Evolutionary conservation across 352 stramenopile genomes (phyloP).

Genomic region (Globisporangium heterothallicum): DNA sequence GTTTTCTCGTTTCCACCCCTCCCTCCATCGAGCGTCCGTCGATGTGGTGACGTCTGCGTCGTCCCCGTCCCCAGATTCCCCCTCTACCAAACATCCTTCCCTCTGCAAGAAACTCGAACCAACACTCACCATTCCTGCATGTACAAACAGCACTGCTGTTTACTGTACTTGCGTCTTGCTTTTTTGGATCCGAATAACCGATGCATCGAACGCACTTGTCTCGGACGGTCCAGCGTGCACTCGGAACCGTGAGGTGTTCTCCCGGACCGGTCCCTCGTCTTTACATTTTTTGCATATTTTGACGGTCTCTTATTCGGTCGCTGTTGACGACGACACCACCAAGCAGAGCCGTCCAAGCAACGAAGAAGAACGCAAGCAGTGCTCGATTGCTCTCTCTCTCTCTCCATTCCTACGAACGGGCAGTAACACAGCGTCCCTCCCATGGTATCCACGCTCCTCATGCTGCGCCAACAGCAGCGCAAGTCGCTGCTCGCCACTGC

Average conservation of each 20-base stretch:
- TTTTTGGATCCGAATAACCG: too few species aligned
- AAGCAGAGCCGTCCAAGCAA: conserved; percentile 1
- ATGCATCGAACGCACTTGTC: too few species aligned
- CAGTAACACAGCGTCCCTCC: too few species aligned
- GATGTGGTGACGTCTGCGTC: background rate
- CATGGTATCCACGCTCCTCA: background rate
- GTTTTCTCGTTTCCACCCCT: background rate
- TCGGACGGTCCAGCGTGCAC: too few species aligned
- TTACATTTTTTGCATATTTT: too few species aligned
- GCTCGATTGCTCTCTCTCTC: background rate
- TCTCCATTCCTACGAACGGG: too few species aligned
- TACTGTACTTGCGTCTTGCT: too few species aligned
- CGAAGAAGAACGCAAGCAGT: conserved; percentile 2
- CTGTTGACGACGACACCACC: conserved; percentile 4
- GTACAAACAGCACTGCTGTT: too few species aligned
- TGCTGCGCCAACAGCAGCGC: conserved; percentile 7
- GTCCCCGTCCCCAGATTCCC: background rate
- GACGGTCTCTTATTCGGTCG: background rate
- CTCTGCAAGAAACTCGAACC: background rate
- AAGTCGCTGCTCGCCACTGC: background rate
- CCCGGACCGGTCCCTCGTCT: too few species aligned
- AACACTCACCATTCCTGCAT: background rate
- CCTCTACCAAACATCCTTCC: background rate
- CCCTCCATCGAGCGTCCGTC: background rate
- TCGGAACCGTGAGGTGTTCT: too few species aligned